Conservation (phyloP, 1,139 yeast species). For the Kazachstania sp. region DNA sequence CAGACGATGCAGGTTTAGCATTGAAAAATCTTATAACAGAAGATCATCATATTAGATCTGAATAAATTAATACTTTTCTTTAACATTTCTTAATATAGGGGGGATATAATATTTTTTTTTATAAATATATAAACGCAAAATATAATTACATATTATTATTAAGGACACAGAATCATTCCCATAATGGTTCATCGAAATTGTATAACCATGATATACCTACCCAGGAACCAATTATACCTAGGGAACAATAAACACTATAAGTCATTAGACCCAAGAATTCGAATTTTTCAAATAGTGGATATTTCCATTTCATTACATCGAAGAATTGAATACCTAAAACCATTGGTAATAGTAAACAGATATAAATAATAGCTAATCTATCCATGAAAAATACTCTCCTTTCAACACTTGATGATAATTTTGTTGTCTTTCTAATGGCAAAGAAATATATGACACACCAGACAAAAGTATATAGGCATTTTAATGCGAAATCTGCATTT, state of each 20-base stretch:
- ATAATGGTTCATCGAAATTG: constrained; percentile 63
- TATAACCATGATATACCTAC: constrained; percentile 82
- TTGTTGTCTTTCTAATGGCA: constrained; percentile 61
- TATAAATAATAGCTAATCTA: constrained; percentile 58
- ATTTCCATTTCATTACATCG: constrained; percentile 47
- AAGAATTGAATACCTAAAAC: constrained; percentile 46
- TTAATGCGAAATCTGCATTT: constrained; percentile 69
- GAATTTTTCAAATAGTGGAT: constrained; percentile 39
- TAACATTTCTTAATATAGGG: background rate
- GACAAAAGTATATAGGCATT: constrained; percentile 66
- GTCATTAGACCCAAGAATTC: constrained; percentile 76
- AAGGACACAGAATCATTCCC: constrained; percentile 31
- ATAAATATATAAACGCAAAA: background rate
- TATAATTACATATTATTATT: background rate
- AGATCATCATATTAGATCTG: background rate
- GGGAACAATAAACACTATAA: constrained; percentile 74
- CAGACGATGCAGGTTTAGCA: constrained; percentile 28
- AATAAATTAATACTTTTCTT: background rate
- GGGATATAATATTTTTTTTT: background rate
- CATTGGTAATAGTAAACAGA: constrained; percentile 60
- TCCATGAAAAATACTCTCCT: constrained; percentile 58
- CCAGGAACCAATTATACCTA: constrained; percentile 86
- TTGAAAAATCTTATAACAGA: constrained; percentile 23
- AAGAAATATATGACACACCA: constrained; percentile 78
- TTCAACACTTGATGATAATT: constrained; percentile 36